These are phyloP conservation scores for Combretum micranthum DNA, from an alignment of 345 rosid species.

Conservation along the genomic window DNA sequence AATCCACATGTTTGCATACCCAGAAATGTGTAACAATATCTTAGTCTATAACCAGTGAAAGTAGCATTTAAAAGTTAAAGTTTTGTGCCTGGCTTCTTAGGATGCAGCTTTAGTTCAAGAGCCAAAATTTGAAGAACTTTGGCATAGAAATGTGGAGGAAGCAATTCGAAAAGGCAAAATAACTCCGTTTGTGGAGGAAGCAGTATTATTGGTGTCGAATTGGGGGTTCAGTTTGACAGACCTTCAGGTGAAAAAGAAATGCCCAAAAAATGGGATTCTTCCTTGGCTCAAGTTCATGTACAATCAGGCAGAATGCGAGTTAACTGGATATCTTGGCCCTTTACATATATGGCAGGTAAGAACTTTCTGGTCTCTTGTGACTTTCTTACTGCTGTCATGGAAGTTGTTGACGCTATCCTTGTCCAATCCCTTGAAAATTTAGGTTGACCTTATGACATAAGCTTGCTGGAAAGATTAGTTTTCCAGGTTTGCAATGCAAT, in stretches of 20 bases:
- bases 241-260: conserved; percentile 61
- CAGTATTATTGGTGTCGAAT: conserved; percentile 55
- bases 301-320: conserved; percentile 68
- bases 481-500: no score
- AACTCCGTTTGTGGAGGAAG: conserved; percentile 78
- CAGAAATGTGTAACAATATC: no score
- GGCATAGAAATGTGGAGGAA: conserved; percentile 92
- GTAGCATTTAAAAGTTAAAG: neutral
- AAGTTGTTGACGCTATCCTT: no score
- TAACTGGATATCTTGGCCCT: conserved; percentile 64
- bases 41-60: neutral
- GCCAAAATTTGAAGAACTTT: conserved; percentile 55
- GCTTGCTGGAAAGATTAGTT: no score
- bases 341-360: conserved; percentile 97
- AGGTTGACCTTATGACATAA: no score
- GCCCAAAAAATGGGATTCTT: conserved; percentile 53
- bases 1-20: no score
- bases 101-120: conserved; percentile 54
- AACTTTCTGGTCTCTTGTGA: conserved; percentile 1
- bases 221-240: conserved; percentile 85
- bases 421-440: no score
- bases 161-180: conserved; percentile 72
- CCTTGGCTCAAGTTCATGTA: conserved; percentile 77
- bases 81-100: conserved; percentile 31
- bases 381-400: neutral